Evolutionary conservation across 2,329 filamentous ascomycete species (phyloP).

Genomic region (Trichoderma cornu-damae): DNA sequence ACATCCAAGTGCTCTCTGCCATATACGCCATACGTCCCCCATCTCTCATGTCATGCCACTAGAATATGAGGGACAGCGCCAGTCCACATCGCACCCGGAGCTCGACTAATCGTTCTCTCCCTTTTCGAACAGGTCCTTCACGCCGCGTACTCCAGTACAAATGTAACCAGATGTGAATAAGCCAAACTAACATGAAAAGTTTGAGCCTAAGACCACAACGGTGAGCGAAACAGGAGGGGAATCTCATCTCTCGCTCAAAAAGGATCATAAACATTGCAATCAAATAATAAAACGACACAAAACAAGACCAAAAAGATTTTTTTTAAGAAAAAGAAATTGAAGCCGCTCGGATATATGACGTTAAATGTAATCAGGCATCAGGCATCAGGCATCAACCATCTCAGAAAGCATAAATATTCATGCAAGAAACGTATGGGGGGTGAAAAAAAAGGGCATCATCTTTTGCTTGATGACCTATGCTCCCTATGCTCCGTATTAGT

Average conservation of each 20-base stretch:
- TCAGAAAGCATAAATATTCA: slow-evolving; percentile 15
- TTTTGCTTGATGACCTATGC: slow-evolving; percentile 20
- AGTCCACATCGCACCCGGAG: not conserved
- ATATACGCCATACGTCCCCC: slow-evolving; percentile 14
- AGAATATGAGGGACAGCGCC: not conserved
- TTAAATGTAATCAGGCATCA: slow-evolving; percentile 2
- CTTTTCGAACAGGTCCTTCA: slow-evolving; percentile 24
- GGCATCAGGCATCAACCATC: no score
- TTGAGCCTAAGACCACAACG: not conserved
- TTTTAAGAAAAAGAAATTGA: not conserved
- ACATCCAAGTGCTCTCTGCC: slow-evolving; percentile 23
- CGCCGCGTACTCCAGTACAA: slow-evolving; percentile 26
- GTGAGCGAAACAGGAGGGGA: slow-evolving; percentile 14
- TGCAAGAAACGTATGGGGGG: not conserved
- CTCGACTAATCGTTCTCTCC: slow-evolving; percentile 21
- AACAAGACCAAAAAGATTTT: not conserved
- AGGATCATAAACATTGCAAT: not conserved
- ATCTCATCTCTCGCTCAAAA: slow-evolving; percentile 17
- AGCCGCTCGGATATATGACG: slow-evolving; percentile 20
- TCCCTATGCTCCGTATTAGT: not conserved
- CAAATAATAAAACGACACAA: not conserved
- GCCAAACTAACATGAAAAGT: not conserved
- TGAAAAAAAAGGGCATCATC: no score
- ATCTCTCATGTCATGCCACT: not conserved
- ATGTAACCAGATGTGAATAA: slow-evolving; percentile 17